Conservation (phyloP, 352 stramenopile genomes). For the Saprolegnia diclina region DNA sequence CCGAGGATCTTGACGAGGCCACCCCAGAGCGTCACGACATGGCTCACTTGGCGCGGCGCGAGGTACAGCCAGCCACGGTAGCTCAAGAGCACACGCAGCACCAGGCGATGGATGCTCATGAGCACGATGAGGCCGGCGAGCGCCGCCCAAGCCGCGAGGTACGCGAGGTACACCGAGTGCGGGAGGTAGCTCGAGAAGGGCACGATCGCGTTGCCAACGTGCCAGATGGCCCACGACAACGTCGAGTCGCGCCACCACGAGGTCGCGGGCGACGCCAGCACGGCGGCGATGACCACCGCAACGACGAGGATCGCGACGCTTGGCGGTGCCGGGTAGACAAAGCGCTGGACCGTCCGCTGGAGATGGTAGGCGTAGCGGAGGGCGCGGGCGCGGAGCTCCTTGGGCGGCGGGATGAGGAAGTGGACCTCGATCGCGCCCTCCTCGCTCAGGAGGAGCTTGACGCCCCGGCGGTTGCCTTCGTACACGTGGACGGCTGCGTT, state of each 20-base stretch:
- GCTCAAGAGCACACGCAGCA: conserved; percentile 74
- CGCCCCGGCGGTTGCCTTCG: conserved; percentile 78
- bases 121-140: conserved; percentile 78
- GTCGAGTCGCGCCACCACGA: conserved; percentile 79
- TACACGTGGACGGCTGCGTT: conserved; percentile 81
- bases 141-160: conserved; percentile 72
- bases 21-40: conserved; percentile 61
- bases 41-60: conserved; percentile 57
- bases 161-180: conserved; percentile 70
- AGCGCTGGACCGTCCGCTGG: conserved; percentile 54
- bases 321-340: conserved; percentile 74
- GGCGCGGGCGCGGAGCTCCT: conserved; percentile 54
- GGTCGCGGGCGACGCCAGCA: conserved; percentile 53
- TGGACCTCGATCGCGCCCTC: conserved; percentile 68
- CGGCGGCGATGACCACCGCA: conserved; percentile 47
- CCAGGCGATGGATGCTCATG: conserved; percentile 78
- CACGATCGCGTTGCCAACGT: conserved; percentile 71
- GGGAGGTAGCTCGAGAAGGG: conserved; percentile 59
- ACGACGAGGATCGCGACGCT: conserved; percentile 53
- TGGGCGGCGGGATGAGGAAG: conserved; percentile 78
- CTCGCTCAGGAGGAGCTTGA: conserved; percentile 81
- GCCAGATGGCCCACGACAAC: conserved; percentile 72
- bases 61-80: conserved; percentile 87
- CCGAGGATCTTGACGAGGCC: conserved; percentile 76
- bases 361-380: conserved; percentile 68